These are phyloP conservation scores for Coccomyxa sp. DNA, from an alignment of 139 green algal species.

Conservation along the genomic window DNA sequence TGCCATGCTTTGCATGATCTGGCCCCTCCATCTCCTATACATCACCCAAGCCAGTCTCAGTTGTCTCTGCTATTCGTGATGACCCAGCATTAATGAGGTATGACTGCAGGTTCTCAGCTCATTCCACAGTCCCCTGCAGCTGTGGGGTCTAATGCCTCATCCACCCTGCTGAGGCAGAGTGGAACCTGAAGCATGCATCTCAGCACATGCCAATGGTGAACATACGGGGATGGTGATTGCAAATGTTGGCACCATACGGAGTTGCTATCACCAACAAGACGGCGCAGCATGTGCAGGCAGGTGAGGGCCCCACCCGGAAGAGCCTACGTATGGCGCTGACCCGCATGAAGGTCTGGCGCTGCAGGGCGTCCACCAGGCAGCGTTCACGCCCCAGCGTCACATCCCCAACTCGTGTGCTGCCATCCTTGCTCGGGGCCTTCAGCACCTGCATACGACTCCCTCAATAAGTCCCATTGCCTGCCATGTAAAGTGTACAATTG, in stretches of 20 bases:
- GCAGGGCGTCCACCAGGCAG: background rate
- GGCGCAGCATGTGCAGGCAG: background rate
- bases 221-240: background rate
- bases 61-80: no score
- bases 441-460: background rate
- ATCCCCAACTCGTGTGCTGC: background rate
- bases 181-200: background rate
- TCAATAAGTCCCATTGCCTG: background rate
- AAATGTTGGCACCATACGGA: background rate
- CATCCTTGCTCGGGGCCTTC: background rate
- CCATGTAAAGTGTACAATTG: background rate
- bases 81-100: background rate
- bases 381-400: background rate
- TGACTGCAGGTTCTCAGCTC: background rate
- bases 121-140: background rate
- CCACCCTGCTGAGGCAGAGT: background rate
- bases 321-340: background rate
- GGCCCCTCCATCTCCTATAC: background rate
- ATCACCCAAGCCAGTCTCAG: no score
- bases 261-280: background rate
- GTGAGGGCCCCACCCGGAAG: background rate
- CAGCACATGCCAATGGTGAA: background rate
- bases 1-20: background rate
- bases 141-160: background rate
- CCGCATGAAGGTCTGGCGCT: background rate